These are phyloP conservation scores for Podospora appendiculata DNA, from an alignment of 495 filamentous ascomycete genomes.

Conservation along the genomic window DNA sequence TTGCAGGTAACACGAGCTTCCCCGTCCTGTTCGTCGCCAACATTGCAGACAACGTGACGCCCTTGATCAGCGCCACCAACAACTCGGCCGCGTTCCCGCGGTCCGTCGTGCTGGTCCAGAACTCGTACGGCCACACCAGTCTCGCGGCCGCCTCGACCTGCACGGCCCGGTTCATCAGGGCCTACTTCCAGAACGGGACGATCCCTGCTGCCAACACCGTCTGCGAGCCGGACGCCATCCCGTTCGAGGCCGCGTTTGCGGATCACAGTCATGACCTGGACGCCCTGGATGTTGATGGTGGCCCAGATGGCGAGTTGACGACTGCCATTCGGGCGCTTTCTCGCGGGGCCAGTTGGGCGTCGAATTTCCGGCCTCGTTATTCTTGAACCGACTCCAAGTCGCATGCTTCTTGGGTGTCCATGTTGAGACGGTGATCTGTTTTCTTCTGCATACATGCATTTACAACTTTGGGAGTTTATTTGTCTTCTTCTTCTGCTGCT, in stretches of 20 bases:
- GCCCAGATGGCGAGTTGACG: not conserved
- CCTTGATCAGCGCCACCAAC: constrained; percentile 39
- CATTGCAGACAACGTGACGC: constrained; percentile 50
- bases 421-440: no score
- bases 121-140: constrained; percentile 40
- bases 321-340: not conserved
- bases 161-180: constrained; percentile 23
- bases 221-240: constrained; percentile 23
- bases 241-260: constrained; percentile 5
- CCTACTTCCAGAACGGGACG: constrained; percentile 28
- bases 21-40: constrained; percentile 51
- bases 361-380: not conserved
- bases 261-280: no score
- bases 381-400: not conserved
- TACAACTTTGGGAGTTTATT: no score
- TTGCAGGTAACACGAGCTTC: constrained; percentile 37
- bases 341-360: not conserved
- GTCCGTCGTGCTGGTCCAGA: constrained; percentile 46
- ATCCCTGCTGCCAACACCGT: constrained; percentile 21
- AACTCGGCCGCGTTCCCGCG: constrained; percentile 45
- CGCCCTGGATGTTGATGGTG: not conserved
- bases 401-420: not conserved
- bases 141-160: constrained; percentile 26
- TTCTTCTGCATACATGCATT: no score
- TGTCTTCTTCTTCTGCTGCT: no score